Base-by-base conservation (phyloP, 2,329 filamentous ascomycete species). In the Davidsoniella virescens region DNA sequence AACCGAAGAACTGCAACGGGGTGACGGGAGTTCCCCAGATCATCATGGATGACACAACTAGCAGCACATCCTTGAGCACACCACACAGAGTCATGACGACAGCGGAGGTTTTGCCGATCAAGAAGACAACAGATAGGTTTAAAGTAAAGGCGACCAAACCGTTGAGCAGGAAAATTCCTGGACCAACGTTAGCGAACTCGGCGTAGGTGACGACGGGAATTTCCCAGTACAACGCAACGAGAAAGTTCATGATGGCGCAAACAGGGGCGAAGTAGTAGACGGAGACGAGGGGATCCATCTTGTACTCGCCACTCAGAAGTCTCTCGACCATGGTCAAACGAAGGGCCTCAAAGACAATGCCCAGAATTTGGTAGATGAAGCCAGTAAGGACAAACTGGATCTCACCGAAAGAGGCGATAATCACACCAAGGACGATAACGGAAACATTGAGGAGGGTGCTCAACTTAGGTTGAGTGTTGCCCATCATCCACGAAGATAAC, bases 401-500 rank as follows among this genome's bases (percentile, higher is more conserved):
- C 71, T 98, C 92, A 60, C 92, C 92, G 56, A 94, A 77, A 1
- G 90, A 94, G 46, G 92, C 92, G 61, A 98, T 87, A 57, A 95
- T 72, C 58, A 96, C 88, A 72, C 92, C 92, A 49, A 96, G 66
- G 48, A 96, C 92, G 60, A 98, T 98, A 63, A 90, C 76, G 40
- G 85, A 92, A 55, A 98, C 88, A 63, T 98, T 98, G 62, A 85
- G 76, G 59, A 98, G 82, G 45, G 87, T 84, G 70, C 80, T 88
- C 58, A 92, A 64, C 69, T 87, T 93, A 49, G 87, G 84, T 55
- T 85, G 79, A 12, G 85, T 79, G 47, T 94, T 79, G 52, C 87
- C 86, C 60, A 96, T 80, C 49, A 74, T 71, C 90, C 92, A 96
- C 57, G 87, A 86, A 39, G 86, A 83, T 57, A 96, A 68, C 38